These are phyloP conservation scores for Fomitopsis pulvina DNA, from an alignment of 768 basidiomycete genomes.

Conservation along the genomic window DNA sequence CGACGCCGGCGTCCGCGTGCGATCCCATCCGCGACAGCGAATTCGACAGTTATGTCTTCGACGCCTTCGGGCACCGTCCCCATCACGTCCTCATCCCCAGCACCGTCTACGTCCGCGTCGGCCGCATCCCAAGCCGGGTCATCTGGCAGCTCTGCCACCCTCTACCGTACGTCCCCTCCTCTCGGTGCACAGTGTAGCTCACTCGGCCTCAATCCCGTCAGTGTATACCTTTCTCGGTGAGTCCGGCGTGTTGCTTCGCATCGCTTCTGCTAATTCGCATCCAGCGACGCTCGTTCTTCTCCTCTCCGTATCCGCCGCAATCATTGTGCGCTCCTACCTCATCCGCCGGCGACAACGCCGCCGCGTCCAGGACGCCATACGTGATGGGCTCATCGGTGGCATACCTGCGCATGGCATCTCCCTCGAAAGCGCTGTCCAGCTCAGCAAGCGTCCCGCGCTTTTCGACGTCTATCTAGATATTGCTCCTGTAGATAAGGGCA, in stretches of 20 bases:
- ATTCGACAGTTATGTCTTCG: not conserved
- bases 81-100: not conserved
- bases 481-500: constrained; percentile 1
- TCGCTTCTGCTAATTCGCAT: not conserved
- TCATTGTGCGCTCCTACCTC: constrained; percentile 57
- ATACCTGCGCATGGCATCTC: constrained; percentile 2
- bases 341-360: constrained; percentile 56
- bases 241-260: not conserved
- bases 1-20: not conserved
- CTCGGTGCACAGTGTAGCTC: constrained; percentile 6
- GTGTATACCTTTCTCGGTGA: constrained; percentile 21
- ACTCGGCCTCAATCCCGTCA: constrained; percentile 10
- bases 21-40: not conserved
- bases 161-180: constrained; percentile 15
- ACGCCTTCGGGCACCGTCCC: not conserved
- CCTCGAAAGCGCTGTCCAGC: constrained; percentile 21
- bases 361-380: constrained; percentile 56
- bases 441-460: constrained; percentile 40
- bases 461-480: constrained; percentile 34
- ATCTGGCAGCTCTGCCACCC: constrained; percentile 13
- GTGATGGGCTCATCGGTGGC: constrained; percentile 55
- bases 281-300: constrained; percentile 62
- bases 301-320: constrained; percentile 58
- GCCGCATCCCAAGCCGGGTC: too few relatives aligned
- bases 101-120: constrained; percentile 10